Conservation (phyloP, 1,139 yeast genomes). For the Geotrichum phurueaensis region DNA sequence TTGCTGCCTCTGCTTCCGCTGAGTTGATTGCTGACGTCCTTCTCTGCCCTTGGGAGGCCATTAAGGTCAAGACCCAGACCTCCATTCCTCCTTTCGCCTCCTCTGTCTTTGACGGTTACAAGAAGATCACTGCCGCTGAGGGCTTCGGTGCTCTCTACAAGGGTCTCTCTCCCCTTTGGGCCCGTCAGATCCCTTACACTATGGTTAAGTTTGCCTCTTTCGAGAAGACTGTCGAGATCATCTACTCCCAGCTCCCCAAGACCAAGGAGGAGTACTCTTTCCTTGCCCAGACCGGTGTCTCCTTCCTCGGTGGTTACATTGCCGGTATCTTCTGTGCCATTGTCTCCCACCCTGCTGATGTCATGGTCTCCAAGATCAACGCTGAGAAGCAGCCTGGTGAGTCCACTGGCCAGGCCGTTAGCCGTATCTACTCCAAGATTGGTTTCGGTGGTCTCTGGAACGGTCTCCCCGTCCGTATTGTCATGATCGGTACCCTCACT, state of each 20-base stretch:
- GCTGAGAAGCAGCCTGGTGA: constrained; percentile 66
- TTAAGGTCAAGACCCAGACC: constrained; percentile 88
- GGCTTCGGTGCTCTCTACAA: constrained; percentile 70
- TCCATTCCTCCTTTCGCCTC: constrained; percentile 76
- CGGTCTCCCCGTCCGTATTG: constrained; percentile 87
- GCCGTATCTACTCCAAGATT: constrained; percentile 68
- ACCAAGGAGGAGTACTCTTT: constrained; percentile 50
- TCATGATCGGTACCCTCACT: constrained; percentile 94
- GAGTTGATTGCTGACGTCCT: constrained; percentile 86
- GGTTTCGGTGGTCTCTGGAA: constrained; percentile 93
- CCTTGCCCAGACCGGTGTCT: constrained; percentile 82
- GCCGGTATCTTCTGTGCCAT: constrained; percentile 95
- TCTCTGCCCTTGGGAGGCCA: constrained; percentile 89
- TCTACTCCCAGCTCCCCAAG: constrained; percentile 52
- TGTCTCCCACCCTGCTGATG: constrained; percentile 96
- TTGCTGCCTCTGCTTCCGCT: constrained; percentile 86
- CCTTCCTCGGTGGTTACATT: constrained; percentile 88
- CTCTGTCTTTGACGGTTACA: constrained; percentile 59
- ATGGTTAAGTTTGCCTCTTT: constrained; percentile 94
- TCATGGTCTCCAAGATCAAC: constrained; percentile 88
- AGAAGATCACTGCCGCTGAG: constrained; percentile 57
- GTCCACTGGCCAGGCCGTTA: constrained; percentile 57
- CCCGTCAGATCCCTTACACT: constrained; percentile 91
- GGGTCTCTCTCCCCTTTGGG: constrained; percentile 87
- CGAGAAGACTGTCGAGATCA: constrained; percentile 76